Conservation (phyloP, 768 basidiomycete species). For the Psilocybe cubensis region DNA sequence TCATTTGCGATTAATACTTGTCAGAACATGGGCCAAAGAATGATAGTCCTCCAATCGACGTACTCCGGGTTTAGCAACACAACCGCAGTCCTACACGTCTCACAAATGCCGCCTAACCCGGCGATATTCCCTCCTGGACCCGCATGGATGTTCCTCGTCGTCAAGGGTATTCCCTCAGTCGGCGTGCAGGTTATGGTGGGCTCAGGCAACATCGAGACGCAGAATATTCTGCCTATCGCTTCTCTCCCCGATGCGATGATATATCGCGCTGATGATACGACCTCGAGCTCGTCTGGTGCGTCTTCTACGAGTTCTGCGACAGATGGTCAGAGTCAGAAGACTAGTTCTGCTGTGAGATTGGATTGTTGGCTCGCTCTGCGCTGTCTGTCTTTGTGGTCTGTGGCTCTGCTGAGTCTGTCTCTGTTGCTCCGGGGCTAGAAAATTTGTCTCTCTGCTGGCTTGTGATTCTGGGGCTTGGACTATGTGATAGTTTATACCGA, state of each 20-base stretch:
- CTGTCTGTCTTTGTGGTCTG: neutral
- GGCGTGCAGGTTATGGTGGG: conserved; percentile 78
- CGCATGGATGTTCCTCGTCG: conserved; percentile 72
- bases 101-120: conserved; percentile 75
- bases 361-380: neutral
- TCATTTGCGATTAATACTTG: neutral
- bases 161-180: conserved; percentile 75
- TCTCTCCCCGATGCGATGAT: conserved; percentile 38
- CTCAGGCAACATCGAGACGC: conserved; percentile 65
- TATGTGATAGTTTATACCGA: too few species aligned
- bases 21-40: conserved; percentile 76
- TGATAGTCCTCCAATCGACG: conserved; percentile 63
- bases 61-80: conserved; percentile 62
- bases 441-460: too few species aligned
- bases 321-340: neutral
- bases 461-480: too few species aligned
- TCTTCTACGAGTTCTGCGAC: neutral
- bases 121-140: conserved; percentile 73
- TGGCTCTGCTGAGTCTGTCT: neutral
- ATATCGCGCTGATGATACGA: conserved; percentile 5
- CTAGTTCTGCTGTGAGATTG: neutral
- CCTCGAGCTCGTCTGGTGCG: neutral
- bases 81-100: conserved; percentile 62
- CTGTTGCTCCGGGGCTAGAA: neutral
- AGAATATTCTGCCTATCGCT: conserved; percentile 40